phyloP scores from a whole-genome alignment of 331 rosid species.

The Dryas integrifolia region DNA sequence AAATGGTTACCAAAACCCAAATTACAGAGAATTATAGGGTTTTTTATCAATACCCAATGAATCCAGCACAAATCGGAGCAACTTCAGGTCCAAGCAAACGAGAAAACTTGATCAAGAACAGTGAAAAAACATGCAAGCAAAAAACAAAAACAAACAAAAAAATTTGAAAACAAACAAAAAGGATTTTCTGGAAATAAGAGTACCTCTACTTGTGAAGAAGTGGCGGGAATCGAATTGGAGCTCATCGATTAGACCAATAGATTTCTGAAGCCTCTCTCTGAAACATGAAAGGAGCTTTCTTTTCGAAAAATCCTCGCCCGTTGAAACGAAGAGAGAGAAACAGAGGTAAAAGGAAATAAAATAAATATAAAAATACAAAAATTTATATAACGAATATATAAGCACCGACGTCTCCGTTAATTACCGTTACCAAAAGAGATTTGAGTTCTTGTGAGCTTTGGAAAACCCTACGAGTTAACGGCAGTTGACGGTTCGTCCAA shows the following conservation, averaged over 20 bases:
- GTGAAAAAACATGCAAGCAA: neutral
- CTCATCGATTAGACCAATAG: conserved; percentile 46
- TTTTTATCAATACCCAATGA: conserved; percentile 22
- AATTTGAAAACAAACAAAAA: conserved; percentile 15
- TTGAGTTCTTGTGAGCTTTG: neutral
- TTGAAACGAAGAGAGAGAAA: conserved; percentile 63
- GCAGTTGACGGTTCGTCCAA: conserved; percentile 20
- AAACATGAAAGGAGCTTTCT: conserved; percentile 36
- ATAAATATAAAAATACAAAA: neutral
- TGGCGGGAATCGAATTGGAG: conserved; percentile 79
- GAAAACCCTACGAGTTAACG: conserved; percentile 48
- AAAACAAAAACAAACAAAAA: conserved; percentile 2
- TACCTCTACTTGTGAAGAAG: conserved; percentile 56
- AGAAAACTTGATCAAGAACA: conserved; percentile 34
- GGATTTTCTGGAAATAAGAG: conserved; percentile 30
- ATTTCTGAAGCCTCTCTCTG: conserved; percentile 21
- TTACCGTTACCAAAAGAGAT: conserved; percentile 44
- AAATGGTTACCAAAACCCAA: conserved; percentile 20
- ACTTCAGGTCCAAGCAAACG: conserved; percentile 20
- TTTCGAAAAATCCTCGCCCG: conserved; percentile 99
- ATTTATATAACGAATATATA: conserved; percentile 41
- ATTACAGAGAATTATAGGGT: conserved; percentile 26
- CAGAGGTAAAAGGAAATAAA: neutral
- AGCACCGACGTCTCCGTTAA: conserved; percentile 86
- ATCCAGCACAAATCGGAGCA: conserved; percentile 20